Base-by-base conservation (phyloP, 345 rosid genomes). In the Stellera chamaejasme region DNA sequence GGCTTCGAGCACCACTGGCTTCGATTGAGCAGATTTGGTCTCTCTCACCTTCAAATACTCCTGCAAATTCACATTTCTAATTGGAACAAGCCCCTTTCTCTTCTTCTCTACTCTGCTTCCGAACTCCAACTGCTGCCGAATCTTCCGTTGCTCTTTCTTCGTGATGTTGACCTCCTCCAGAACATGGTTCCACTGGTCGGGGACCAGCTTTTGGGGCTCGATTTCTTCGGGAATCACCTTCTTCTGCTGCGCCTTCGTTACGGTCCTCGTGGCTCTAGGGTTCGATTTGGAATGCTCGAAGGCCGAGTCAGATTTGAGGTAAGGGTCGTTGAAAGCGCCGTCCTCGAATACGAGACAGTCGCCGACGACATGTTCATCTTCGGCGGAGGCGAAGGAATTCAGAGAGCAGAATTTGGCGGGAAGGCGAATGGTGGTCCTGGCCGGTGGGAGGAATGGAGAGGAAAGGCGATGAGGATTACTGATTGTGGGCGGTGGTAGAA, bases 261-360 rank as follows among this genome's bases (percentile, higher is more conserved):
- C 51, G 50, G 36, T 10, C 54, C 50, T 6, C n/a, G 14, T 47
- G n/a, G 26, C 26, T 28, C 10, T 2, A 8, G 41, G 26, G 23
- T 48, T 44, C 0, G 61, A 9, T 19, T 26, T 43, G 28, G 66
- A 47, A 39, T 26, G n/a, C 43, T 41, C 45, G 19, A 23, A 2
- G 43, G 26, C 3, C 54, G 43, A 55, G 53, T 66, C 66, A 54
- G 61, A 48, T 15, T 77, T 62, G 43, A 86, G 81, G 63, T 56
- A 68, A 16, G 91, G 91, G 73, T 89, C 96, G 32, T 93, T 94
- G 60, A 93, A 88, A 4, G 75, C 73, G 64, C 91, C 96, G 48
- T 86, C 96, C 56, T 93, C 99, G 69, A 81, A 93, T 65, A 86
- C 96, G 60, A 93, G 66, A 65, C 97, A 93, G 76, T 88, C 99